Evolutionary conservation across 2,329 filamentous ascomycete species (phyloP), one percentile per base, ranked within the genome.

Genomic region (Drechslerella coelobrocha): DNA sequence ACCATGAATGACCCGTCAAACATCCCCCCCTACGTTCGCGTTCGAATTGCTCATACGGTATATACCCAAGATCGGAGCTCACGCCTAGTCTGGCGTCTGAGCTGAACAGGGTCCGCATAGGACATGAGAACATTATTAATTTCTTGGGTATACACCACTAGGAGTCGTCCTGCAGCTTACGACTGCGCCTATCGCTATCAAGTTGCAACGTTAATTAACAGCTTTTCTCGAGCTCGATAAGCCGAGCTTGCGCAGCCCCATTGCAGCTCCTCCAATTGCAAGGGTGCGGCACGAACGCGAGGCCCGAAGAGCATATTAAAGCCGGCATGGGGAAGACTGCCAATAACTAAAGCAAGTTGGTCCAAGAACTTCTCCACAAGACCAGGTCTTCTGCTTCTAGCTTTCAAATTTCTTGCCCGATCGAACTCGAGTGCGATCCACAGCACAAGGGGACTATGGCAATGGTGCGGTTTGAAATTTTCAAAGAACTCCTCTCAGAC

Each of bases 401-500:
- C 10, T 17, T 31, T 31, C 29, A 31, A 31, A 6, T 31, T 6
- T 17, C 21, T 23, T 17, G 41, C 41, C 41, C 21, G 41, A 45
- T 19, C 41, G 10, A 45, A 21, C 17, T 39, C 34, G 34, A 39
- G 17, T 45, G 29, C 19, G 19, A 45, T 21, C 5, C 41, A 45
- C 41, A 19, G 8, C 34, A 39, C 34, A 34, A 10, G 5, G 12
- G 17, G 12, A 23, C 41, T 19, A 45, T 17, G 41, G 19, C 41
- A 19, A 2, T 23, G 41, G 41, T 45, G 41, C 41, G 41, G 19
- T 45, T 45, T 45, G 41, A 17, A 45, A 19, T 45, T 45, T 45
- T n/a, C 41, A 57, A 61, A 57, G 66, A 71, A 71, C 66, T 71
- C 66, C 66, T 71, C 66, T 10, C 37, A 59, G 41, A 59, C 60